Evolutionary conservation across 2,329 filamentous ascomycete species (phyloP).

Genomic region (Rutstroemia sp.): DNA sequence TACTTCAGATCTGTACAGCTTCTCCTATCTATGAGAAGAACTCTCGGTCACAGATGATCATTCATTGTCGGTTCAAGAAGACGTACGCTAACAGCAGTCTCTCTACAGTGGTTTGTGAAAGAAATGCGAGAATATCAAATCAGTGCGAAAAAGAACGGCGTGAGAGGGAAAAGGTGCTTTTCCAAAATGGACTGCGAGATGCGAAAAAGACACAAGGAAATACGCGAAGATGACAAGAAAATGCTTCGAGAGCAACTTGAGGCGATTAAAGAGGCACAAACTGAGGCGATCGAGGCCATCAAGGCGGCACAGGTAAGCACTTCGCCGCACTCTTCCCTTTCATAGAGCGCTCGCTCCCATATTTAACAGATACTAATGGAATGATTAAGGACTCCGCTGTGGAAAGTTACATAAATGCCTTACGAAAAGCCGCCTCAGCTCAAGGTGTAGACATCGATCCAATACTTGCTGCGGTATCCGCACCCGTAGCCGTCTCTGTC

Average conservation of each 20-base stretch:
- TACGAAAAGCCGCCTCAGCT: not conserved
- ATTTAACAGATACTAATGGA: not conserved
- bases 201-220: not conserved
- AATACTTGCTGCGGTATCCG: not conserved
- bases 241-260: not conserved
- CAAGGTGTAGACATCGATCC: not conserved
- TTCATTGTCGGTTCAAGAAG: too few species aligned
- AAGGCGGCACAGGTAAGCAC: too few species aligned
- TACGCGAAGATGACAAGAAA: too few species aligned
- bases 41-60: too few species aligned
- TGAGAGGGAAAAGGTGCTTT: not conserved
- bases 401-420: not conserved
- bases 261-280: too few species aligned
- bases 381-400: too few species aligned
- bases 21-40: too few species aligned
- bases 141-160: not conserved
- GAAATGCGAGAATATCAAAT: not conserved
- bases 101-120: not conserved
- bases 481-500: not conserved
- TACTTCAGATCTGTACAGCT: too few species aligned
- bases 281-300: not conserved
- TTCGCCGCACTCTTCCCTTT: too few species aligned
- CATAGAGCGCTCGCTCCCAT: not conserved
- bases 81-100: too few species aligned
- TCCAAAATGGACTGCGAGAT: not conserved